Base-by-base conservation (phyloP, 768 basidiomycete species). In the Phanerochaete sordida region DNA sequence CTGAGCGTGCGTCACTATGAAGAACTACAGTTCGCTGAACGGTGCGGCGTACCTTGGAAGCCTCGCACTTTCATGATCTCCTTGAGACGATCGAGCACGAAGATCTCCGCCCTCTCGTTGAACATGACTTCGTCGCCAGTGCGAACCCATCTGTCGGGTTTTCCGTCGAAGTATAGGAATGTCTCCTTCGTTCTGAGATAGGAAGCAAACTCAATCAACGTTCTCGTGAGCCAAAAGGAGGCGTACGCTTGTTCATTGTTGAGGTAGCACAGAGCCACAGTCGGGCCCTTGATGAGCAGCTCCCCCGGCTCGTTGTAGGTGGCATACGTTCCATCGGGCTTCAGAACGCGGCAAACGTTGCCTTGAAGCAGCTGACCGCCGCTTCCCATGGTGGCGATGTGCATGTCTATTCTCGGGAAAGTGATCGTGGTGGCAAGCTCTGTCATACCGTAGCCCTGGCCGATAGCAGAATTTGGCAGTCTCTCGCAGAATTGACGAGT, bases 81-180 rank as follows among this genome's bases (percentile, higher is more conserved):
- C 80, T 90, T 91, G 57, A 90, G 69, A 26, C 90, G 83, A 69
- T 91, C 90, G 13, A 91, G 82, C 27, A 91, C 75, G 66, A 83
- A 89, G 1, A 90, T 67, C 62, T 90, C 86, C 12, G 79, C 77
- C 54, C 83, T 76, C 62, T 74, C 80, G 62, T 88, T 82, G 66
- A 90, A 78, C 64, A 74, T 75, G 39, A 90, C 88, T 69, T 89
- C 86, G 66, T 90, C 88, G 1, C 87, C 88, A 0, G 86, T 90
- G 33, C 79, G 81, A 26, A 88, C 81, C 87, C 87, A 86, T 27
- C 83, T 83, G 59, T 47, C 61, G 7, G 57, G 61, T 13, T 53
- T 31, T 45, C 49, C 27, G 39, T 47, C 57, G 28, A 62, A 30
- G 31, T 55, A 58, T 19, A 82, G 69, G 65, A 88, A 88, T 1